Conservation (phyloP, 139 green algal genomes). For the Closterium sp. region DNA sequence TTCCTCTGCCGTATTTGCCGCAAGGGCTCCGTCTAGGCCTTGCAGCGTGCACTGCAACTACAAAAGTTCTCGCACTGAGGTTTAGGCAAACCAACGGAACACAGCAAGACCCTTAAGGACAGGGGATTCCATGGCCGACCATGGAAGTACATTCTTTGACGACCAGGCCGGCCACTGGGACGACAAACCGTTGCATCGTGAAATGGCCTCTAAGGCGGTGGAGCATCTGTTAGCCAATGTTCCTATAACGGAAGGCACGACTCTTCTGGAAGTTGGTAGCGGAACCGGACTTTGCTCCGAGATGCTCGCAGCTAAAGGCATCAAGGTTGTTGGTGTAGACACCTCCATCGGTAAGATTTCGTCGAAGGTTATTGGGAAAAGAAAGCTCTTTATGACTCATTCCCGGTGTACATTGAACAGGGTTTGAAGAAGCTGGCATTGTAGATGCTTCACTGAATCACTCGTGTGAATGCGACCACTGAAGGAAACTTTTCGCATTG, state of each 20-base stretch:
- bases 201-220: neutral
- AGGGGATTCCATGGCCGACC: neutral
- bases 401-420: neutral
- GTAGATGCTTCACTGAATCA: neutral
- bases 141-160: neutral
- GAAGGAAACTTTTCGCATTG: neutral
- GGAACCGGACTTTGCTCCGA: neutral
- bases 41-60: neutral
- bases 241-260: neutral
- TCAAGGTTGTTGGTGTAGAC: neutral
- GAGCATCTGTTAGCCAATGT: neutral
- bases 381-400: neutral
- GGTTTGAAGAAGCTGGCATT: neutral
- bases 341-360: neutral
- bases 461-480: neutral
- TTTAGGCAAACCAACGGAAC: neutral
- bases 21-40: no score
- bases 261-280: neutral
- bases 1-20: no score
- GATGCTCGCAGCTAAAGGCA: neutral
- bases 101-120: neutral
- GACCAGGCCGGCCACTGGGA: neutral
- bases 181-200: neutral
- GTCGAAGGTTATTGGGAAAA: neutral
- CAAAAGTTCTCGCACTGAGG: neutral